Conservation (phyloP, 2,329 filamentous ascomycete genomes). For the Neocucurbitaria cava region DNA sequence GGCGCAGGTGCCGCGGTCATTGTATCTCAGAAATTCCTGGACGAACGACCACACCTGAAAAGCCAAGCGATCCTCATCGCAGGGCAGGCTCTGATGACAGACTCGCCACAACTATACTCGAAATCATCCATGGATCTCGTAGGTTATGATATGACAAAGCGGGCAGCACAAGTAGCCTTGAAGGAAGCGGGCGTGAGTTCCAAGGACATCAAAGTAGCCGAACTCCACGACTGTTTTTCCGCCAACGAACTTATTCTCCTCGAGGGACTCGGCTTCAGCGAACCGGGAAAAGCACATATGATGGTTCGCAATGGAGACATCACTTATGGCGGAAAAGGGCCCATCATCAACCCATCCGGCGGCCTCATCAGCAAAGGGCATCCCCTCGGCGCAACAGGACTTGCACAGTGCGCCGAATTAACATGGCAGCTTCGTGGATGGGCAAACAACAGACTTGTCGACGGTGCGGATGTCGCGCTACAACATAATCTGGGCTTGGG, state of each 20-base stretch:
- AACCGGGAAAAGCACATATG: constrained; percentile 85
- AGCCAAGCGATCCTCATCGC: constrained; percentile 84
- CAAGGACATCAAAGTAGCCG: constrained; percentile 79
- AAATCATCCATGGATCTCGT: constrained; percentile 83
- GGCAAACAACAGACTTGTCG: constrained; percentile 84
- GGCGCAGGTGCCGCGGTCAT: constrained; percentile 87
- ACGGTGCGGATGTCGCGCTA: constrained; percentile 72
- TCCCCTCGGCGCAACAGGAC: constrained; percentile 87
- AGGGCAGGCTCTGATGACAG: constrained; percentile 83
- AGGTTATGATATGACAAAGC: constrained; percentile 83
- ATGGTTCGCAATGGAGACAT: constrained; percentile 87
- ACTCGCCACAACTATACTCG: constrained; percentile 79
- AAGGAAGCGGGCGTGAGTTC: constrained; percentile 72
- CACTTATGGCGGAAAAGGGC: constrained; percentile 77
- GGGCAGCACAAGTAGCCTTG: constrained; percentile 72
- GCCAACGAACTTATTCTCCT: constrained; percentile 91
- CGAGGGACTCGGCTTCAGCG: constrained; percentile 79
- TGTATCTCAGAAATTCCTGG: constrained; percentile 87
- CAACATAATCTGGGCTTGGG: constrained; percentile 94
- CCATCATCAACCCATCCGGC: constrained; percentile 89
- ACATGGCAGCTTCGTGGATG: constrained; percentile 95
- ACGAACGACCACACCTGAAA: constrained; percentile 79
- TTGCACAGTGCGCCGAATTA: constrained; percentile 92
- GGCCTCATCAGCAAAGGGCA: constrained; percentile 95
- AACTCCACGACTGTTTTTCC: constrained; percentile 96